Evolutionary conservation across 805 yeast genomes (phyloP).

Genomic region (Pichia manshurica): DNA sequence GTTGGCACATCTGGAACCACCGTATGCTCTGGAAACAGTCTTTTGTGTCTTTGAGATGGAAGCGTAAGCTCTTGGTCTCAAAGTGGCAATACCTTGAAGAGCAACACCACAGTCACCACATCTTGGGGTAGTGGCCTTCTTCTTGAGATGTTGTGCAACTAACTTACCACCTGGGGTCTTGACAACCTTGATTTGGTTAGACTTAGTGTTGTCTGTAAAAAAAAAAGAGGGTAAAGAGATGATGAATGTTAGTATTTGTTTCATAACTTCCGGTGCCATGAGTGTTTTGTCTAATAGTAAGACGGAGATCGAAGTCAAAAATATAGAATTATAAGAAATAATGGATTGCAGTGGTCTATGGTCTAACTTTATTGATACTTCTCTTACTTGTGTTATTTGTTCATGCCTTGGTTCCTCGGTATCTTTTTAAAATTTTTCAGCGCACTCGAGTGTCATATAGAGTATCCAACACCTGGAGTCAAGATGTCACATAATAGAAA

Average conservation of each 20-base stretch:
- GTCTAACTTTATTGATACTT: no score
- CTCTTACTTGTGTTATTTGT: no score
- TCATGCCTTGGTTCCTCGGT: no score
- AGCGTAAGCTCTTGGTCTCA: slow-evolving; percentile 99
- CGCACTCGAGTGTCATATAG: no score
- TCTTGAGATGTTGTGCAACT: slow-evolving; percentile 96
- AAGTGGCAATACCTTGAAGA: slow-evolving; percentile 69
- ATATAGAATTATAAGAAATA: no score
- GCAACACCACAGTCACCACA: slow-evolving; percentile 82
- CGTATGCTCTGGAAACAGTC: slow-evolving; percentile 99
- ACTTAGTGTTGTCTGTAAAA: slow-evolving; percentile 90
- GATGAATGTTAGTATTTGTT: slow-evolving; percentile 18
- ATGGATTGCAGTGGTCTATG: no score
- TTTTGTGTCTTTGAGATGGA: slow-evolving; percentile 91
- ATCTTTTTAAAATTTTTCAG: no score
- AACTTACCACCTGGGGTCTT: slow-evolving; percentile 99
- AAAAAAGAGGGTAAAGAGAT: not conserved
- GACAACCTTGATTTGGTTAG: slow-evolving; percentile 99
- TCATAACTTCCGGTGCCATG: no score
- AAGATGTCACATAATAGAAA: no score
- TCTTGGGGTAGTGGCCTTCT: slow-evolving; percentile 79
- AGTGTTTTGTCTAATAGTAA: no score
- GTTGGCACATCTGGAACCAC: slow-evolving; percentile 98
- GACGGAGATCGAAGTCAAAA: no score
- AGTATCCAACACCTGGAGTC: no score